A percentile compares a stretch with the other conserved stretches of the same genome.
Evolutionary conservation across 176 grass and related monocot genomes (phyloP).

Genomic region (Pharus latifolius): DNA sequence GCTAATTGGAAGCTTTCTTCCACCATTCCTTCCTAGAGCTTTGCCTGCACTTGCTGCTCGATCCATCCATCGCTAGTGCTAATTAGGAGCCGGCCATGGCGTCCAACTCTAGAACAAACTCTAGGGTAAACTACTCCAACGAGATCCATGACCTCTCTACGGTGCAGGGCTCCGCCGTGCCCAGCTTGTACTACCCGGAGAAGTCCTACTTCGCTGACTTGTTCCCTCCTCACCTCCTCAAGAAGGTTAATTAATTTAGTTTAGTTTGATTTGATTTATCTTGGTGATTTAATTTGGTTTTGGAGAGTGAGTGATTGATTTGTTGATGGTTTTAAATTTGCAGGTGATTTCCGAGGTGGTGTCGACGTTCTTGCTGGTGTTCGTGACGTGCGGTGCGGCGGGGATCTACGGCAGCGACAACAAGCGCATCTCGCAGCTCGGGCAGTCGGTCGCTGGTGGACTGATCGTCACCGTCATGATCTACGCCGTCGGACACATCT

Average conservation of each 20-base stretch:
- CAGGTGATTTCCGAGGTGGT: constrained; percentile 83
- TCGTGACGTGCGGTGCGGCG: constrained; percentile 76
- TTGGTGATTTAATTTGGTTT: too few species aligned
- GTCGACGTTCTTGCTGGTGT: constrained; percentile 84
- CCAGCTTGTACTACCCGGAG: constrained; percentile 40
- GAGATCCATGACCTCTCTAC: constrained; percentile 83
- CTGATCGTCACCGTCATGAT: constrained; percentile 89
- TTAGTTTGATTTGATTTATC: too few species aligned
- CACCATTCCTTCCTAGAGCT: too few species aligned
- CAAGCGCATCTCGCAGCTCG: constrained; percentile 69
- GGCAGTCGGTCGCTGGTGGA: constrained; percentile 55
- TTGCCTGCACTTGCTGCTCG: too few species aligned
- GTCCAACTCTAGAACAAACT: constrained; percentile 24
- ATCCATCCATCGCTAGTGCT: too few species aligned
- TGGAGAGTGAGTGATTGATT: too few species aligned
- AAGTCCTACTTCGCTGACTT: constrained; percentile 47
- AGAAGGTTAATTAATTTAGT: constrained; percentile 43
- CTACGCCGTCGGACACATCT: constrained; percentile 90
- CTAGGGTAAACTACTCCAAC: constrained; percentile 68
- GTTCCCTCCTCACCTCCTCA: constrained; percentile 59
- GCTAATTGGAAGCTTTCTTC: too few species aligned
- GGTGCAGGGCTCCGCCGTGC: constrained; percentile 35
- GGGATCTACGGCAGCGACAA: constrained; percentile 52
- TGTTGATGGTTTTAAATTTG: too few species aligned
- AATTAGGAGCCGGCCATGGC: background rate